phyloP scores from a whole-genome alignment of 2,329 filamentous ascomycete species.

The Aureobasidium subglaciale region DNA sequence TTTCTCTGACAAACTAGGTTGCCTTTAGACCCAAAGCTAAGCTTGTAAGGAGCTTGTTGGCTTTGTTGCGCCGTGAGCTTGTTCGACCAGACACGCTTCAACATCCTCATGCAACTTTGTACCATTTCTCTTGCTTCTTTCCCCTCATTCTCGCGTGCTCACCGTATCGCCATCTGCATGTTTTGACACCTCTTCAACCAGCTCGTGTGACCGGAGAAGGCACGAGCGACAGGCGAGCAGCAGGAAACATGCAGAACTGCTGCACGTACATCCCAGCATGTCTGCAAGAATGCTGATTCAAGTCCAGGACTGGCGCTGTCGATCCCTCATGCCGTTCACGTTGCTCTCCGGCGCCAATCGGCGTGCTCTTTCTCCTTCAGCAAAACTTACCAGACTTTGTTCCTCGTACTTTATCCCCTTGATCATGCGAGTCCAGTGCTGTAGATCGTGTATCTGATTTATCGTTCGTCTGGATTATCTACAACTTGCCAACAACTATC shows the following conservation, averaged over 20 bases:
- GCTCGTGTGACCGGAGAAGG: slow-evolving; percentile 9
- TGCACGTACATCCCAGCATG: background rate
- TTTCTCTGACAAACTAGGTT: background rate
- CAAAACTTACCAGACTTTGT: background rate
- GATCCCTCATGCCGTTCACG: slow-evolving; percentile 10
- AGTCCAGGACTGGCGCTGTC: slow-evolving; percentile 6
- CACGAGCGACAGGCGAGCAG: background rate
- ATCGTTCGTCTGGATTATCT: background rate
- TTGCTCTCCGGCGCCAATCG: slow-evolving; percentile 1
- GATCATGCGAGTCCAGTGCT: background rate
- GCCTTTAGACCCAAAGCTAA: background rate
- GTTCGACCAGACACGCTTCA: background rate
- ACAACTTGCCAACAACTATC: background rate
- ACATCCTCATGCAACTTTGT: background rate
- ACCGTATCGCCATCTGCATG: slow-evolving; percentile 2
- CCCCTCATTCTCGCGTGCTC: background rate
- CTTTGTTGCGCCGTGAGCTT: background rate
- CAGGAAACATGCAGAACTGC: background rate
- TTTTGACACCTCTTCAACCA: background rate
- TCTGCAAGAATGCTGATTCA: background rate
- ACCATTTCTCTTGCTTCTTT: background rate
- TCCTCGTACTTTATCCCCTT: background rate
- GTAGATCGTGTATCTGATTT: background rate
- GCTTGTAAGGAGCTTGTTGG: background rate
- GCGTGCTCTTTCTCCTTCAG: background rate